Evolutionary conservation across 1,139 yeast species (phyloP).

Genomic region (Yamadazyma songkhlaensis): DNA sequence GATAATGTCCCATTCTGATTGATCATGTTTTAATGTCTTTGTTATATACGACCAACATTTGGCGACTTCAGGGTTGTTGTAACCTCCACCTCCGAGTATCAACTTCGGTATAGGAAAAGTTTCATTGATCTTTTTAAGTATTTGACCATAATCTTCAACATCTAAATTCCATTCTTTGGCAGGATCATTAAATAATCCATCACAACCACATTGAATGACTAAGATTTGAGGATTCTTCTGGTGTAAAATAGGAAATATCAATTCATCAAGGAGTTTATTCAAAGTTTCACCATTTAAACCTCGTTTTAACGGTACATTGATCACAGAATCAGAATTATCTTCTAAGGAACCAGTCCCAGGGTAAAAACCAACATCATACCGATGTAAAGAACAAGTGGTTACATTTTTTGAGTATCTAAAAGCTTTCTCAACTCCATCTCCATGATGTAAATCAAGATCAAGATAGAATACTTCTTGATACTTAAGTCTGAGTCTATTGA

Average conservation of each 20-base stretch:
- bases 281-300: slow-evolving; percentile 54
- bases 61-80: slow-evolving; percentile 60
- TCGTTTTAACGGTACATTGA: slow-evolving; percentile 56
- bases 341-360: slow-evolving; percentile 62
- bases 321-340: slow-evolving; percentile 25
- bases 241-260: slow-evolving; percentile 43
- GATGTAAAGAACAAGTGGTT: slow-evolving; percentile 61
- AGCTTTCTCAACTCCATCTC: slow-evolving; percentile 75
- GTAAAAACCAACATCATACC: slow-evolving; percentile 64
- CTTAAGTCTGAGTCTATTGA: slow-evolving; percentile 42
- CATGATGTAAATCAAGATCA: slow-evolving; percentile 76
- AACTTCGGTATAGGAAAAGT: slow-evolving; percentile 28
- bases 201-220: slow-evolving; percentile 70
- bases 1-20: slow-evolving; percentile 33
- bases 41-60: slow-evolving; percentile 65
- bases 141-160: slow-evolving; percentile 44
- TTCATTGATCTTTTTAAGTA: slow-evolving; percentile 24
- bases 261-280: slow-evolving; percentile 30
- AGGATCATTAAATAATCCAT: slow-evolving; percentile 59
- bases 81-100: slow-evolving; percentile 78
- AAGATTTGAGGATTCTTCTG: slow-evolving; percentile 48
- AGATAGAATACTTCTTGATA: slow-evolving; percentile 56
- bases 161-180: slow-evolving; percentile 70
- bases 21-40: slow-evolving; percentile 19
- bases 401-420: slow-evolving; percentile 57